A percentile compares a stretch with the other conserved stretches of the same genome.
Conservation (phyloP, 116 monocot genomes). For the Trichopus zeylanicus region DNA sequence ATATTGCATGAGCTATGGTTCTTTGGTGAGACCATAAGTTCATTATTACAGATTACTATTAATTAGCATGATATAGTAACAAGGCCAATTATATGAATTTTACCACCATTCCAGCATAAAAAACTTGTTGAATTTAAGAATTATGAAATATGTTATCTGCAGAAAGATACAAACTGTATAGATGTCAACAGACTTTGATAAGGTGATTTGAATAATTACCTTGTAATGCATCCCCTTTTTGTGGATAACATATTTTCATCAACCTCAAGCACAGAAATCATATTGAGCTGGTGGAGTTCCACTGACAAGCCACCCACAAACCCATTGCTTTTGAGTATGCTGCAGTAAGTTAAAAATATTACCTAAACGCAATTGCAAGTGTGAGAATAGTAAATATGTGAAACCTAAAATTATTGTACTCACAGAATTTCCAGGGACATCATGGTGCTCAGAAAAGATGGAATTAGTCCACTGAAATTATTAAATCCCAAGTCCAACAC, state of each 20-base stretch:
- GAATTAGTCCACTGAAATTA: slow-evolving; percentile 31
- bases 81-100: too few relatives aligned
- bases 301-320: slow-evolving; percentile 17
- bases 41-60: too few relatives aligned
- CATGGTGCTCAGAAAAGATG: slow-evolving; percentile 14
- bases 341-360: slow-evolving; percentile 10
- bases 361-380: not conserved
- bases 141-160: not conserved
- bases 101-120: too few relatives aligned
- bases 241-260: slow-evolving; percentile 12
- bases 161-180: not conserved
- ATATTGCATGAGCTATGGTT: not conserved
- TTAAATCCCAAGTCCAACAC: slow-evolving; percentile 32
- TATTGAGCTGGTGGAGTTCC: slow-evolving; percentile 15
- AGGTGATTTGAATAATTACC: slow-evolving; percentile 16
- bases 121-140: too few relatives aligned
- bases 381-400: not conserved
- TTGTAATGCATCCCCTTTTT: slow-evolving; percentile 15
- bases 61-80: too few relatives aligned
- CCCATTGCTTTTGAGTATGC: slow-evolving; percentile 25
- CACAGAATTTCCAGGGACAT: slow-evolving; percentile 19
- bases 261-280: slow-evolving; percentile 20
- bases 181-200: too few relatives aligned
- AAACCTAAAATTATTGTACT: slow-evolving; percentile 1
- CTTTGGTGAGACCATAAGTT: not conserved